Evolutionary conservation across 768 basidiomycete species (phyloP).

Genomic region (Rhodosporidiobolus sp.): DNA sequence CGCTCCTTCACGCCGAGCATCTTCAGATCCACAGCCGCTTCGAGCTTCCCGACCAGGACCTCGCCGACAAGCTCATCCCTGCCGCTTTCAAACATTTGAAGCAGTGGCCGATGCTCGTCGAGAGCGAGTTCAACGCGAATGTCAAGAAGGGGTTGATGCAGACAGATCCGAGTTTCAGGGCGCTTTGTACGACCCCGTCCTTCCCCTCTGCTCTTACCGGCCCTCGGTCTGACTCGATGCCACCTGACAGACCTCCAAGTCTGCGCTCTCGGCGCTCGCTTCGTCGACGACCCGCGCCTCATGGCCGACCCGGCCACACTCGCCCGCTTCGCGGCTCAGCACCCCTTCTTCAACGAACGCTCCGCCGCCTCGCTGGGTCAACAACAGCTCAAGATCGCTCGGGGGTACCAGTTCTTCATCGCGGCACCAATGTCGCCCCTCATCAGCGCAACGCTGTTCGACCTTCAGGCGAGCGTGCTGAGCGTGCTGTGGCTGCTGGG

Average conservation of each 20-base stretch:
- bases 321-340: constrained; percentile 44
- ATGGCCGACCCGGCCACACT: constrained; percentile 43
- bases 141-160: constrained; percentile 57
- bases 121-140: constrained; percentile 62
- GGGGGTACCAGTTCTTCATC: constrained; percentile 8
- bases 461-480: constrained; percentile 52
- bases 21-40: constrained; percentile 41
- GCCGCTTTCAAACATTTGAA: constrained; percentile 63
- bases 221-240: rapidly evolving
- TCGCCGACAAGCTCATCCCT: constrained; percentile 58
- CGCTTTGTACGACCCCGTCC: constrained; percentile 45
- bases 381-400: not conserved
- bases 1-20: constrained; percentile 27
- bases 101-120: constrained; percentile 68
- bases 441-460: not conserved
- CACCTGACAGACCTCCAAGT: constrained; percentile 63
- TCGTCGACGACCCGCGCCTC: constrained; percentile 62
- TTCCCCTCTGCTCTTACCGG: not conserved
- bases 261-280: constrained; percentile 65
- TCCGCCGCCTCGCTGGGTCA: constrained; percentile 8
- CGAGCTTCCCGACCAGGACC: constrained; percentile 62
- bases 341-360: not conserved
- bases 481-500: constrained; percentile 46
- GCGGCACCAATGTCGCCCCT: not conserved
- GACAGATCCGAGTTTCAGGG: constrained; percentile 57